Conservation (phyloP, 2,329 filamentous ascomycete genomes). For the Hirsutella rhossiliensis region DNA sequence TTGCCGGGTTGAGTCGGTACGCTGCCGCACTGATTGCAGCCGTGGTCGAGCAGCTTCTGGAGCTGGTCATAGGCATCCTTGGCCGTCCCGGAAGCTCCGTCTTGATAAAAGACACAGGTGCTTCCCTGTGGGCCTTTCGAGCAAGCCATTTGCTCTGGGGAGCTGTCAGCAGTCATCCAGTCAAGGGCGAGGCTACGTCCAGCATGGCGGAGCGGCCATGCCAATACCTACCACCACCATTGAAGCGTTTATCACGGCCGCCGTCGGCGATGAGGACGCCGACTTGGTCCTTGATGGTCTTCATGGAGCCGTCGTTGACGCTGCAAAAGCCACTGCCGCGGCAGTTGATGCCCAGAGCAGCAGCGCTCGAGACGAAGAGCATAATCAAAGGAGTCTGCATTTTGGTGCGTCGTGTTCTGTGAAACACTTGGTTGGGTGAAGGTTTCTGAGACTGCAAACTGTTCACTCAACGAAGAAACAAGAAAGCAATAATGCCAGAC, state of each 20-base stretch:
- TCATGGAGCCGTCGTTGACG: slow-evolving; percentile 4
- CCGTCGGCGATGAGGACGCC: slow-evolving; percentile 4
- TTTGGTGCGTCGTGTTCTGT: too few species aligned
- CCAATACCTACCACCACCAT: slow-evolving; percentile 3
- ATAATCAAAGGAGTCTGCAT: too few species aligned
- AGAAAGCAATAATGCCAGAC: too few species aligned
- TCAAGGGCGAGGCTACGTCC: too few species aligned
- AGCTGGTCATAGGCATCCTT: slow-evolving; percentile 5
- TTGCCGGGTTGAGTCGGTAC: slow-evolving; percentile 8
- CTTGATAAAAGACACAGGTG: slow-evolving; percentile 9
- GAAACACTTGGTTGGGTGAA: too few species aligned
- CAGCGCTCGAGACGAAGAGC: slow-evolving; percentile 3
- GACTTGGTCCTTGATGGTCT: slow-evolving; percentile 4
- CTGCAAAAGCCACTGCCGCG: slow-evolving; percentile 4
- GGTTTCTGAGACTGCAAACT: too few species aligned
- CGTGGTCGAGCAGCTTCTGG: slow-evolving; percentile 6
- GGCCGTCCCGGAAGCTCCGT: slow-evolving; percentile 6
- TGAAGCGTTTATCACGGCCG: slow-evolving; percentile 5
- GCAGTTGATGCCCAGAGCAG: slow-evolving; percentile 7
- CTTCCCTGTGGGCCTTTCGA: too few species aligned
- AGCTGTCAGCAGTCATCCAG: background rate
- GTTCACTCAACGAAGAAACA: too few species aligned
- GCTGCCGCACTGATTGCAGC: slow-evolving; percentile 7
- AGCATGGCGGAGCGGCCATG: too few species aligned
- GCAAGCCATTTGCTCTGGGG: slow-evolving; percentile 7